Evolutionary conservation across 2,329 filamentous ascomycete genomes (phyloP).

Genomic region (Beauveria pseudobassiana): DNA sequence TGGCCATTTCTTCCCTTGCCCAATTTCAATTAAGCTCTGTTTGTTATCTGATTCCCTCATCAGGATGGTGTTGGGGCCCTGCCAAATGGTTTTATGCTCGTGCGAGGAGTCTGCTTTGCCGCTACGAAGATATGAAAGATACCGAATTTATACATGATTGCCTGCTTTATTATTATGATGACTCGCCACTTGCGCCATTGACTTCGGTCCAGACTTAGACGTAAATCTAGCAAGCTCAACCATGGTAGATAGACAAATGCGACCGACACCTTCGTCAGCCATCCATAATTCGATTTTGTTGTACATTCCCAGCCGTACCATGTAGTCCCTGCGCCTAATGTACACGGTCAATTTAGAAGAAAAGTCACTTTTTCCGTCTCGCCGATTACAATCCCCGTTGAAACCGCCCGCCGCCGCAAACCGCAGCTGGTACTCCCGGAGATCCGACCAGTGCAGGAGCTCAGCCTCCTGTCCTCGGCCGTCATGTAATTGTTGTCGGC

Average conservation of each 20-base stretch:
- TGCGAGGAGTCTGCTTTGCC: too few relatives aligned
- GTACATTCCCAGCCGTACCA: background rate
- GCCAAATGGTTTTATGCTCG: too few relatives aligned
- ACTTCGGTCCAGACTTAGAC: too few relatives aligned
- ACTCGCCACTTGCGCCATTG: too few relatives aligned
- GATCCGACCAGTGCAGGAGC: slow-evolving; percentile 67
- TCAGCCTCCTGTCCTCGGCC: slow-evolving; percentile 63
- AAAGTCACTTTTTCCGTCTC: background rate
- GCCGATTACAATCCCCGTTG: background rate
- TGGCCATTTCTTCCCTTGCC: background rate
- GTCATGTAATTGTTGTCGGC: slow-evolving; percentile 32
- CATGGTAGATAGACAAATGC: too few relatives aligned
- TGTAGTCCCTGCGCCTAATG: background rate
- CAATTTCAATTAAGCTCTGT: background rate
- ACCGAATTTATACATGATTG: too few relatives aligned
- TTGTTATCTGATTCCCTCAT: too few relatives aligned
- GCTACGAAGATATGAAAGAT: too few relatives aligned
- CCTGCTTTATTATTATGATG: too few relatives aligned
- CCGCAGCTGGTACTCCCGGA: slow-evolving; percentile 69
- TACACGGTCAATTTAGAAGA: background rate
- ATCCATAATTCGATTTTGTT: background rate
- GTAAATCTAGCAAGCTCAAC: too few relatives aligned
- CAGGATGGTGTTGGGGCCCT: too few relatives aligned
- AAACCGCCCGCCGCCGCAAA: slow-evolving; percentile 38
- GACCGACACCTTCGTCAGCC: background rate